Evolutionary conservation across 495 filamentous ascomycete genomes (phyloP), one percentile per base, ranked within the genome.

Genomic region (Aspergillus biplanus): DNA sequence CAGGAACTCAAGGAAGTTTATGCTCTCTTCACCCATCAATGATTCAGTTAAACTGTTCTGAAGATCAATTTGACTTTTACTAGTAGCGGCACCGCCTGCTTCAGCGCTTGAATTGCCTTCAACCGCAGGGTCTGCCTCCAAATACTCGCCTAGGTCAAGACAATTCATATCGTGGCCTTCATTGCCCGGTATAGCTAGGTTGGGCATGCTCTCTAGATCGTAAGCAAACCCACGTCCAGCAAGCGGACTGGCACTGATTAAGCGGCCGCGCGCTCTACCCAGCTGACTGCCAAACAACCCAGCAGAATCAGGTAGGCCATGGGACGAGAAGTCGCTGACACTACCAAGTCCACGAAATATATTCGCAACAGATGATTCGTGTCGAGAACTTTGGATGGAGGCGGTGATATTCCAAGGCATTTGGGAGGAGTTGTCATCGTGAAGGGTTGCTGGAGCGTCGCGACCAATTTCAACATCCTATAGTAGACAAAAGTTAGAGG

Each of bases 321-420:
- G 83, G 34, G 83, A 80, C 6, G 82, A 73, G 13, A 88, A 76
- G 18, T 87, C 87, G 62, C 83, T 85, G 9, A 80, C 76, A 52
- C 80, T 84, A 11, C 81, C 74, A 32, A 86, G 69, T 39, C 81
- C 80, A 56, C 78, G 79, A 31, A 76, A 67, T 15, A 77, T 71
- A 37, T 75, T 73, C 16, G 67, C 64, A 11, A 70, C 52, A 8
- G 70, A 67, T 9, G 80, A 79, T 6, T 73, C 75, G 18, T 76
- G 79, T n/a, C 77, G 74, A 27, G 87, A 89, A 56, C 83, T 84
- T 49, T 84, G 80, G 4, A 83, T 64, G 4, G 87, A 90, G 32
- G 85, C 83, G 21, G 79, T 85, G 65, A 86, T 81, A 65, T 91
- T 91, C 89, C 89, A 92, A 47, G 89, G 89, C 82, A 91, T 86